phyloP scores from a whole-genome alignment of 208 protist species.

The Leishmania amazonensis region DNA sequence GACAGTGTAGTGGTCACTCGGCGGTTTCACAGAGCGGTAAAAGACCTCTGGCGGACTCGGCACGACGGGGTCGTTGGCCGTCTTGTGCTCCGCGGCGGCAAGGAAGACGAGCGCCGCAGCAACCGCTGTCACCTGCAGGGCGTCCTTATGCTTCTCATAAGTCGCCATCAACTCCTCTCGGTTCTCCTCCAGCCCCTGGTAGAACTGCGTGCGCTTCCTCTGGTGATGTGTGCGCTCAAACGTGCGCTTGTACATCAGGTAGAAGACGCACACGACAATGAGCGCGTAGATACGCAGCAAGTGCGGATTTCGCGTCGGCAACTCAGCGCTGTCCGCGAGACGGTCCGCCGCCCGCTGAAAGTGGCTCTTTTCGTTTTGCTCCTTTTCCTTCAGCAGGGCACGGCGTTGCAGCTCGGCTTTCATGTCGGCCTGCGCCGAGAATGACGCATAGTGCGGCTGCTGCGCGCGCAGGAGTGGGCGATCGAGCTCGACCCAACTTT shows the following conservation, averaged over 20 bases:
- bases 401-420: constrained; percentile 64
- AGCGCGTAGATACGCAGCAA: constrained; percentile 54
- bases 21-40: constrained; percentile 55
- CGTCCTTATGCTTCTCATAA: constrained; percentile 50
- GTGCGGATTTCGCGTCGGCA: constrained; percentile 57
- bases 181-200: constrained; percentile 53
- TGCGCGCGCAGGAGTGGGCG: constrained; percentile 55
- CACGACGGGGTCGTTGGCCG: constrained; percentile 43
- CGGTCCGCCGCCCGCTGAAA: constrained; percentile 66
- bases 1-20: constrained; percentile 64
- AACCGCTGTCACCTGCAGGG: constrained; percentile 53
- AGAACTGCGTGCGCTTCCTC: constrained; percentile 45
- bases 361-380: constrained; percentile 67
- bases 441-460: constrained; percentile 74
- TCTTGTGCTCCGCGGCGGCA: constrained; percentile 52
- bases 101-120: constrained; percentile 70
- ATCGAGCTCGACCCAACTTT: constrained; percentile 78
- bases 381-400: constrained; percentile 53
- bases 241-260: constrained; percentile 64
- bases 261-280: constrained; percentile 42
- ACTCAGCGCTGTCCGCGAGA: constrained; percentile 64
- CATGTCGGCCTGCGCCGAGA: constrained; percentile 62
- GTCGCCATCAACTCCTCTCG: constrained; percentile 40
- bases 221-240: constrained; percentile 67
- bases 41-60: constrained; percentile 45